Base-by-base conservation (phyloP, 345 rosid genomes). In the Gossypium australe region DNA sequence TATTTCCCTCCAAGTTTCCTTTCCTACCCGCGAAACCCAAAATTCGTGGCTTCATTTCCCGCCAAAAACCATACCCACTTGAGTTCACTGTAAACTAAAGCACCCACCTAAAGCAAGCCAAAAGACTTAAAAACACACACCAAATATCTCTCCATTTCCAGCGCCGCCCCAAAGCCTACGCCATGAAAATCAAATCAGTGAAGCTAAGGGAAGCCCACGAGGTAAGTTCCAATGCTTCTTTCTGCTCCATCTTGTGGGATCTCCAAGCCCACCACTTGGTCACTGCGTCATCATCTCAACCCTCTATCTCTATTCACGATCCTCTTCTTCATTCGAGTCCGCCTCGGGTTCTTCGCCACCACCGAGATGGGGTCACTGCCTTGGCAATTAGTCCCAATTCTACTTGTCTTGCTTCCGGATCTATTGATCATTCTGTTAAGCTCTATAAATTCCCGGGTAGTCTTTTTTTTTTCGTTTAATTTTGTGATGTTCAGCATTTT, bases 371-470 rank as follows among this genome's bases (percentile, higher is more conserved):
- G 22, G 97, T 91, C 79, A 93, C 98, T 13, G 87, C 97, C 44
- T 74, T 93, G 49, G 90, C 96, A 22, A 89, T 95, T 34, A 93
- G 96, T 84, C 89, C 90, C 59, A 92, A 95, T 76, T 91, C 97
- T 71, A 84, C 98, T 63, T 89, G 93, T 86, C 96, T 95, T 64
- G 97, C 99, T 47, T 93, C 99, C 9, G 99, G 94, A 55, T 93
- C 99, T 47, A 83, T 93, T 43, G 99, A 93, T 78, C 97, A 87
- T 81, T 92, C 98, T 51, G 98, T 95, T 66, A 95, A 95, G 88
- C 96, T 95, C 86, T 95, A 90, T 89, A 93, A 85, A 77, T 95
- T 95, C 69, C 98, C 98, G n/a, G 83, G 98, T 92, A 83, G 49
- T 24, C 56, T 12, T 27, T 34, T 66, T 43, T 6, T 9, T 29